Evolutionary conservation across 139 green algal genomes (phyloP), one percentile per base, ranked within the genome.

Genomic region (Tetradesmus lagerheimii): DNA sequence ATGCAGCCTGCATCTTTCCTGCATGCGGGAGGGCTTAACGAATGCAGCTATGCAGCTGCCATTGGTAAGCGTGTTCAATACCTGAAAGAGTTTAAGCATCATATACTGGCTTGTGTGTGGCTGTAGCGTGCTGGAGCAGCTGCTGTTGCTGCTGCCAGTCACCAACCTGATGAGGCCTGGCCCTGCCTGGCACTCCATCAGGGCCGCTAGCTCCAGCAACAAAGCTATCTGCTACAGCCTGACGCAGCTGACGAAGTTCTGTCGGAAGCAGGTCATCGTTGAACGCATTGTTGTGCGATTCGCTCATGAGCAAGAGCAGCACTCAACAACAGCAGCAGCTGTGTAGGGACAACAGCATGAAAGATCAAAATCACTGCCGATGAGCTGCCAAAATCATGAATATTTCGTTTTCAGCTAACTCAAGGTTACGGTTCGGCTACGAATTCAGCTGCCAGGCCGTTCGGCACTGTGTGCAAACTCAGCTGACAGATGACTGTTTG

Each of bases 81-180:
- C n/a, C n/a, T n/a, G n/a, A n/a, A n/a, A n/a, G n/a, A n/a, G n/a
- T n/a, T n/a, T n/a, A n/a, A n/a, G n/a, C n/a, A n/a, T n/a, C n/a
- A n/a, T n/a, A n/a, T n/a, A n/a, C n/a, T n/a, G n/a, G n/a, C n/a
- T n/a, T n/a, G n/a, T n/a, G n/a, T n/a, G n/a, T 14, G 20, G 47
- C 12, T 62, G 47, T 14, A 20, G 47, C 20, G 12, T 62, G 47
- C 47, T 62, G 47, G 12, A 62, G 47, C 8, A 62, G 47, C 47
- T 62, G 20, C 47, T 20, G 37, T 14, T 82, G 76, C 76, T 41
- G 29, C 31, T 45, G 76, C 76, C 18, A 31, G 76, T 14, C 16
- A 53, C 76, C 14, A 4, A 88, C 82, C 82, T 88, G 82, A 53
- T 88, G 82, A 38, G 82, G 80, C 80, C 80, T 86, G n/a, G 41